Evolutionary conservation across 1,284 basidiomycete species (phyloP), one percentile per base, ranked within the genome.

Genomic region (Moniliella sp.): DNA sequence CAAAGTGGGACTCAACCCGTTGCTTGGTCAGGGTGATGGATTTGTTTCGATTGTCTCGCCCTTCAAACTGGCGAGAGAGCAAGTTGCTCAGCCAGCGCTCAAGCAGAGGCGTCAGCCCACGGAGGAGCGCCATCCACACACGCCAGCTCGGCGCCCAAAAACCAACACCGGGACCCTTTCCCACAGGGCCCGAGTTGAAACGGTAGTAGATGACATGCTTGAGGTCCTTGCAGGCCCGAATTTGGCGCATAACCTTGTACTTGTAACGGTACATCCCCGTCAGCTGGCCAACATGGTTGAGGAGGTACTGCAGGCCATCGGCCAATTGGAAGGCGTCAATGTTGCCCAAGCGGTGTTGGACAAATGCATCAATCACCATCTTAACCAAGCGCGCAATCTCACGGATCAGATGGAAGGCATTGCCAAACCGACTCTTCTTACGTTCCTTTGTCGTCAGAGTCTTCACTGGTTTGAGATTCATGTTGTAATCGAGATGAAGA

Each of bases 61-160:
- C 88, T 61, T 97, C 91, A 61, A 94, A 97, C 61, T 97, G 88
- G 64, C 91, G 75, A 25, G 91, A 91, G 31, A 99, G 75, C 49
- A 97, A 65, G 61, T 99, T 99, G 19, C 91, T 86, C 27, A 99
- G 73, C 82, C 91, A 99, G 62, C 86, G 69, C 62, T 97, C 88
- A 8, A 99, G 73, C 4, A 99, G 70, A 9, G 91, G 91, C 0
- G 94, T 84, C 50, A 99, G 94, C 40, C 91, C 91, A 33, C 91
- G 76, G 75, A 97, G 80, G 70, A 97, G 97, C 69, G 97, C 97
- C 41, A 97, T 67, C 91, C 91, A 99, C 4, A 99, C 91, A 33
- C 91, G 73, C 91, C 91, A 97, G 18, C 88, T 91, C 12, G 91
- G 91, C 33, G 86, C 84, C 91, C 91, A 99, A 70, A 97, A 97